Evolutionary conservation across 176 grass and related monocot genomes (phyloP).

Genomic region (Lolium multiflorum): DNA sequence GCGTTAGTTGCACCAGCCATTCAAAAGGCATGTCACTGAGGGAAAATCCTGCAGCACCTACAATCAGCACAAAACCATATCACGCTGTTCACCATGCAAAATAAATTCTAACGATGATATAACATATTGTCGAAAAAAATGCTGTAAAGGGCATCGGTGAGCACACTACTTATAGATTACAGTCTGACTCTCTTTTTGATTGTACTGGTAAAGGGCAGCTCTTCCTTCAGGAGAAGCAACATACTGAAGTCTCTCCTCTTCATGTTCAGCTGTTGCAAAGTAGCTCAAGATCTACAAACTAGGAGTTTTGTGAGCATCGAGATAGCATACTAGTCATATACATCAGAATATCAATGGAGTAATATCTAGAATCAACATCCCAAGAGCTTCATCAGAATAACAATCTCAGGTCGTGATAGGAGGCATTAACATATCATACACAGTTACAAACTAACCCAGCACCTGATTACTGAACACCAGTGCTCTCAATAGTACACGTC

Average conservation of each 20-base stretch:
- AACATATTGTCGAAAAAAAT: neutral
- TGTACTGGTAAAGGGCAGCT: no score
- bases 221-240: no score
- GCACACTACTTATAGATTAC: no score
- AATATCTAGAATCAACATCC: neutral
- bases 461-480: slow-evolving; percentile 39
- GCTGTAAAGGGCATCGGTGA: neutral
- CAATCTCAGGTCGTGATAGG: neutral
- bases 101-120: neutral
- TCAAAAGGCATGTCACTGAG: slow-evolving; percentile 89
- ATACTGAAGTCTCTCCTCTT: no score
- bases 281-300: no score
- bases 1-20: slow-evolving; percentile 79
- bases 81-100: slow-evolving; percentile 27
- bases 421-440: slow-evolving; percentile 33
- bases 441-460: slow-evolving; percentile 27
- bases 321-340: no score
- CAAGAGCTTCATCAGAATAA: neutral
- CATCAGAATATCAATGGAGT: no score
- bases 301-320: no score
- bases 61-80: neutral
- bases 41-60: slow-evolving; percentile 72
- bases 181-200: no score
- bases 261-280: no score
- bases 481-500: slow-evolving; percentile 30